Percentiles rank a stretch among this genome's conserved stretches.
Conservation (phyloP, 495 filamentous ascomycete genomes). For the Neurospora sp. region DNA sequence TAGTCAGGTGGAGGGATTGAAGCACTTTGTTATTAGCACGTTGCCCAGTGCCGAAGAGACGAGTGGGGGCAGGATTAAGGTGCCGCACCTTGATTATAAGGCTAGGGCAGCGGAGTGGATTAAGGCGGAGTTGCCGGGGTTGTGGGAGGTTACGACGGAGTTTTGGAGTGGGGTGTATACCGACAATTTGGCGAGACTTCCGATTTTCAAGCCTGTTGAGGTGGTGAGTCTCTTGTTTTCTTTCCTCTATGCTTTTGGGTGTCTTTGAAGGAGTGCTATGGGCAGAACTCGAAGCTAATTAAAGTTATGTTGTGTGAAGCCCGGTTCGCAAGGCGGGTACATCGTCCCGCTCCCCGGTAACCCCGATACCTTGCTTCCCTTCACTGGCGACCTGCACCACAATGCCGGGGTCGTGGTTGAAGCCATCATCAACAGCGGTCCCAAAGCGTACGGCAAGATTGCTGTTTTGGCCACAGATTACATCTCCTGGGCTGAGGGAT, state of each 20-base stretch:
- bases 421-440: constrained; percentile 2
- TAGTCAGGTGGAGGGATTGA: not conserved
- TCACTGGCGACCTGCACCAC: not conserved
- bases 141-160: constrained; percentile 7
- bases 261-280: no score
- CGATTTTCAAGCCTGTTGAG: not conserved
- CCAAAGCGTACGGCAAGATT: not conserved
- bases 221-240: not conserved
- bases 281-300: no score
- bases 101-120: constrained; percentile 2
- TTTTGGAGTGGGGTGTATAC: constrained; percentile 8
- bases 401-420: constrained; percentile 1
- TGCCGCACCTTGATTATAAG: constrained; percentile 11
- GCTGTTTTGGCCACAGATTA: constrained; percentile 3
- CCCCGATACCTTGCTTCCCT: not conserved
- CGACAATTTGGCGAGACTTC: not conserved
- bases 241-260: no score
- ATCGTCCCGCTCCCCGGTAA: not conserved
- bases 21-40: constrained; percentile 6
- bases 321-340: not conserved
- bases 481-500: not conserved
- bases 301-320: not conserved
- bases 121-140: not conserved
- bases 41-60: not conserved
- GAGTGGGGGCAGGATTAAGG: not conserved